Conservation (phyloP, 2,329 filamentous ascomycete genomes). For the Ophiocordyceps unilateralis region DNA sequence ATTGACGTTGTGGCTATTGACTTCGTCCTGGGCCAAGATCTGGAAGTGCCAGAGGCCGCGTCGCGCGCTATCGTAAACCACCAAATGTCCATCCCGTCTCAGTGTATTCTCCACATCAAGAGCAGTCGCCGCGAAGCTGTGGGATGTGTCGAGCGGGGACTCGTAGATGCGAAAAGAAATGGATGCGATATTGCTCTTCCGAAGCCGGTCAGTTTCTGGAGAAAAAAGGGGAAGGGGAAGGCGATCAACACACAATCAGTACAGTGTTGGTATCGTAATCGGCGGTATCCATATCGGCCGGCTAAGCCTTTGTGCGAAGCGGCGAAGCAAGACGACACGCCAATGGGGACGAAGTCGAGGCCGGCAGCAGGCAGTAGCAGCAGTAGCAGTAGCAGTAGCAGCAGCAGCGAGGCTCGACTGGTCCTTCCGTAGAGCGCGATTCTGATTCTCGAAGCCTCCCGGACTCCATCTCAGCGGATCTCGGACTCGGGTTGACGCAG, state of each 20-base stretch:
- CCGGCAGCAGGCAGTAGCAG: conserved; percentile 2
- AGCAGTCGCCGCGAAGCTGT: conserved; percentile 26
- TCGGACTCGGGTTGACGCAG: conserved; percentile 6
- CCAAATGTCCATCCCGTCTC: conserved; percentile 34
- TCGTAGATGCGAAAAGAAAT: conserved; percentile 39
- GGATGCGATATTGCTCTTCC: conserved; percentile 38
- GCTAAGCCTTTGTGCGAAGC: conserved; percentile 4
- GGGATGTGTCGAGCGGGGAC: conserved; percentile 23
- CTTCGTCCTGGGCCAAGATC: conserved; percentile 16
- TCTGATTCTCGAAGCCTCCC: conserved; percentile 3
- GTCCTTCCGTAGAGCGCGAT: conserved; percentile 4
- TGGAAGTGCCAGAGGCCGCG: conserved; percentile 38
- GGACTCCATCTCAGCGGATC: conserved; percentile 22
- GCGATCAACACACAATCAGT: conserved; percentile 29
- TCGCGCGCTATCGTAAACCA: conserved; percentile 31
- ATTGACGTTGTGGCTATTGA: conserved; percentile 14
- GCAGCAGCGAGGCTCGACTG: conserved; percentile 5
- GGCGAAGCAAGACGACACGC: neutral
- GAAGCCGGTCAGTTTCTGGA: conserved; percentile 3
- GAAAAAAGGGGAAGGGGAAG: neutral
- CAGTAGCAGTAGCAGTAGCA: conserved; percentile 5
- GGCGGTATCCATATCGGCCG: conserved; percentile 42
- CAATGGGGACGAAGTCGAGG: neutral
- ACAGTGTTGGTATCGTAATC: conserved; percentile 47
- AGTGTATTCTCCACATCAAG: conserved; percentile 34